A percentile compares a stretch with the other conserved stretches of the same genome.
These are phyloP conservation scores for Ilyonectria robusta DNA, from an alignment of 2,329 filamentous ascomycete species.

Conservation along the genomic window DNA sequence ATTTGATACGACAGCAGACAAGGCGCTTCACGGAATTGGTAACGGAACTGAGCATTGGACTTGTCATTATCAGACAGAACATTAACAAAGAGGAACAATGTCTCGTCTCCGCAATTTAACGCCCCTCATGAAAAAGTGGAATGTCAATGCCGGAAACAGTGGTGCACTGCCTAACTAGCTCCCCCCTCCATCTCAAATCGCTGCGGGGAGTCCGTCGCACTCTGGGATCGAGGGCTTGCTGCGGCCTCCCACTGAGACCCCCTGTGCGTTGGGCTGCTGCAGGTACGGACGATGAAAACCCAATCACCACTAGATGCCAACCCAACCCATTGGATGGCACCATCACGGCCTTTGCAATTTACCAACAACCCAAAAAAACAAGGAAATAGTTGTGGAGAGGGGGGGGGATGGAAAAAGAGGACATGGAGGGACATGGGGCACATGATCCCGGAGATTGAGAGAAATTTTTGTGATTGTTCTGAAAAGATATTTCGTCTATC, in stretches of 20 bases:
- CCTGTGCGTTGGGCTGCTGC: constrained; percentile 11
- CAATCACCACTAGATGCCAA: constrained; percentile 19
- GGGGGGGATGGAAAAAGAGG: background rate
- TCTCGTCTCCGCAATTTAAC: background rate
- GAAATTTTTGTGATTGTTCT: constrained; percentile 27
- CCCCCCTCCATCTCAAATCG: constrained; percentile 9
- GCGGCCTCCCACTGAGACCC: constrained; percentile 6
- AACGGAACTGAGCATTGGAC: background rate
- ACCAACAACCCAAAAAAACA: constrained; percentile 2
- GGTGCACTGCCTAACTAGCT: background rate
- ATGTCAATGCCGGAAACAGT: background rate
- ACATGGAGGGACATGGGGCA: background rate
- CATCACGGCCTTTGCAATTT: background rate
- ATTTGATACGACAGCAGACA: constrained; percentile 3
- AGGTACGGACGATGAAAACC: constrained; percentile 3
- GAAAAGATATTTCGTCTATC: constrained; percentile 13
- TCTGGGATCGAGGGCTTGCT: background rate
- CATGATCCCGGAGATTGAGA: background rate
- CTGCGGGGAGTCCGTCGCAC: background rate
- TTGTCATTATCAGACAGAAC: background rate
- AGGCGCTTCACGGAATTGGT: constrained; percentile 3
- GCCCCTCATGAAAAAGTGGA: background rate
- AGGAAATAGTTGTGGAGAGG: background rate
- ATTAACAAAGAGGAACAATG: constrained; percentile 19
- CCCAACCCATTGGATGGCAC: constrained; percentile 2